Conservation (phyloP, 495 filamentous ascomycete species). For the Mytilinidion resinicola region DNA sequence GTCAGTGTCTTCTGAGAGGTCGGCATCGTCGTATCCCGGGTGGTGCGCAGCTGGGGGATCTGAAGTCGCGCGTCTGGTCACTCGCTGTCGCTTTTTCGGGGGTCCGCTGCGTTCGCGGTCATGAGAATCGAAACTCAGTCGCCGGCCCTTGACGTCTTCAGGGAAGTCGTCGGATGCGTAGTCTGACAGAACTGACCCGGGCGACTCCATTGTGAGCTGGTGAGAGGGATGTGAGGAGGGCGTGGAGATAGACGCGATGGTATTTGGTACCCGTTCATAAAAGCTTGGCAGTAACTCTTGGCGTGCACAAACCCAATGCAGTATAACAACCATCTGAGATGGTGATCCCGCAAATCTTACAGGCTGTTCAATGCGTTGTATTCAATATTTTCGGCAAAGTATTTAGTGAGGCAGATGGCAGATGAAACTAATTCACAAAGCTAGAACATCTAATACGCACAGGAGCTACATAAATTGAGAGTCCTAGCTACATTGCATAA, state of each 20-base stretch:
- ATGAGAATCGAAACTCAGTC: conserved; percentile 20
- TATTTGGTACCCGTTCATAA: no score
- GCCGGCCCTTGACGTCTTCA: conserved; percentile 28
- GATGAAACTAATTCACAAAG: no score
- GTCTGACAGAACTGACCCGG: conserved; percentile 27
- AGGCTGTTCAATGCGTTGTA: no score
- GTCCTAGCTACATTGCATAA: no score
- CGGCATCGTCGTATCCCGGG: conserved; percentile 22
- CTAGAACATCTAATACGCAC: no score
- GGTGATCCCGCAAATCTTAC: no score
- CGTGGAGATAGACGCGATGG: neutral
- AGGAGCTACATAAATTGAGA: no score
- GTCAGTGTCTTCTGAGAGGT: conserved; percentile 79
- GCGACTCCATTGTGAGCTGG: conserved; percentile 22
- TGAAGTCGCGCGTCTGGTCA: conserved; percentile 15
- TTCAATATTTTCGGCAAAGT: no score
- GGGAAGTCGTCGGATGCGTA: conserved; percentile 29
- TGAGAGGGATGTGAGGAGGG: neutral
- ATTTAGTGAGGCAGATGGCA: no score
- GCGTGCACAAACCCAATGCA: no score
- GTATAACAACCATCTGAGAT: no score
- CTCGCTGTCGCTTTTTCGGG: conserved; percentile 36
- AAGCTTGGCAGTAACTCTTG: no score
- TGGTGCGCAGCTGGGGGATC: conserved; percentile 21
- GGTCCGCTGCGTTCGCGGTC: conserved; percentile 27